Evolutionary conservation across 768 basidiomycete genomes (phyloP).

Genomic region (Termitomyces sp.): DNA sequence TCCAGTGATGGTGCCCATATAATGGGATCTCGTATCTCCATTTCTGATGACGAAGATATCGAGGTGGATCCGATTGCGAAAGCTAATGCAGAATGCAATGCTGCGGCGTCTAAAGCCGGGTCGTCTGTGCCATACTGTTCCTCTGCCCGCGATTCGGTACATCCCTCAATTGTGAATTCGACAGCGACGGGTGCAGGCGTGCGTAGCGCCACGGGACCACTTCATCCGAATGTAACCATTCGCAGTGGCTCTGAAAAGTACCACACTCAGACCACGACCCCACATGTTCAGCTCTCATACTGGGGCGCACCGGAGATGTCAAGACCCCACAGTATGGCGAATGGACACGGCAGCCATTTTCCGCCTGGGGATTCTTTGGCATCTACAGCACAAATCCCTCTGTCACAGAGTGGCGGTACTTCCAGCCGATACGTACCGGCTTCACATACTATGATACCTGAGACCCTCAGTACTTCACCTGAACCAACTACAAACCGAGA

Average conservation of each 20-base stretch:
- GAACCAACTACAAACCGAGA: not conserved
- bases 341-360: not conserved
- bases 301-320: not conserved
- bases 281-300: constrained; percentile 3
- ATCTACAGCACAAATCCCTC: constrained; percentile 8
- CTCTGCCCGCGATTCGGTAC: constrained; percentile 4
- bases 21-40: constrained; percentile 19
- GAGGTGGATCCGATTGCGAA: constrained; percentile 31
- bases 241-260: constrained; percentile 17
- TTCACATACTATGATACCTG: constrained; percentile 14
- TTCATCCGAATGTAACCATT: constrained; percentile 13
- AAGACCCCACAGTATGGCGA: not conserved
- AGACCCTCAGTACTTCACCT: not conserved
- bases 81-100: constrained; percentile 37
- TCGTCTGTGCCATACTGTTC: constrained; percentile 23
- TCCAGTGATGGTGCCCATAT: not conserved
- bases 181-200: not conserved
- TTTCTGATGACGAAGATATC: constrained; percentile 33
- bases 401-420: constrained; percentile 9
- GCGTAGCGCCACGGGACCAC: constrained; percentile 1
- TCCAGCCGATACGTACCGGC: constrained; percentile 14
- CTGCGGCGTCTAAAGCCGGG: constrained; percentile 22
- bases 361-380: constrained; percentile 1
- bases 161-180: not conserved
- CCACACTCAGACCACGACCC: not conserved